These are phyloP conservation scores for Coelastrella sp. DNA, from an alignment of 139 green algal species.

Conservation along the genomic window DNA sequence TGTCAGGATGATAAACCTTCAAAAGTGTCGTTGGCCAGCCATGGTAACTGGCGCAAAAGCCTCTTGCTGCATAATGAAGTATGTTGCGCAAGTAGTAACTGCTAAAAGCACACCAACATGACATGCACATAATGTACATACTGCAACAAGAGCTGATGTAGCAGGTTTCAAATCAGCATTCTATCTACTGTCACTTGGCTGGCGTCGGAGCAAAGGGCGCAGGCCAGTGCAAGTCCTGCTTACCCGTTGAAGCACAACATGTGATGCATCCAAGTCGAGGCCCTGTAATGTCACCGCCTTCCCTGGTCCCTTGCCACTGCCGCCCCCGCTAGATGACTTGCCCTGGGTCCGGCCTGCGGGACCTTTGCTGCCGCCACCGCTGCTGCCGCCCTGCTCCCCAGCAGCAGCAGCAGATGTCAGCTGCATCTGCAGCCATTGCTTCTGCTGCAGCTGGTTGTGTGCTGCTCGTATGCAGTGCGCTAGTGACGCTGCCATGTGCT, in stretches of 20 bases:
- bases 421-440: conserved; percentile 2
- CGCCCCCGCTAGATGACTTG: neutral
- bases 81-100: too few relatives aligned
- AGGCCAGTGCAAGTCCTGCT: neutral
- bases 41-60: too few relatives aligned
- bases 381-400: neutral
- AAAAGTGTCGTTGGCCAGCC: too few relatives aligned
- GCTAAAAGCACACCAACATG: too few relatives aligned
- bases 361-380: neutral
- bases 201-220: too few relatives aligned
- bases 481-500: neutral
- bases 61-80: too few relatives aligned
- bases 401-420: neutral
- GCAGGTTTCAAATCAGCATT: too few relatives aligned
- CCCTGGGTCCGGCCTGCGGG: neutral
- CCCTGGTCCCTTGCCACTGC: neutral
- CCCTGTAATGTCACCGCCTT: neutral
- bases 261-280: neutral
- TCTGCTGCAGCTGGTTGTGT: neutral
- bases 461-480: conserved; percentile 15
- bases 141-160: too few relatives aligned
- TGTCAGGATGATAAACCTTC: too few relatives aligned
- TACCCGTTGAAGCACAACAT: neutral
- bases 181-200: too few relatives aligned
- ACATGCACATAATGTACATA: too few relatives aligned